Conservation (phyloP, 2,329 filamentous ascomycete species). For the Blastomyces gilchristii region DNA sequence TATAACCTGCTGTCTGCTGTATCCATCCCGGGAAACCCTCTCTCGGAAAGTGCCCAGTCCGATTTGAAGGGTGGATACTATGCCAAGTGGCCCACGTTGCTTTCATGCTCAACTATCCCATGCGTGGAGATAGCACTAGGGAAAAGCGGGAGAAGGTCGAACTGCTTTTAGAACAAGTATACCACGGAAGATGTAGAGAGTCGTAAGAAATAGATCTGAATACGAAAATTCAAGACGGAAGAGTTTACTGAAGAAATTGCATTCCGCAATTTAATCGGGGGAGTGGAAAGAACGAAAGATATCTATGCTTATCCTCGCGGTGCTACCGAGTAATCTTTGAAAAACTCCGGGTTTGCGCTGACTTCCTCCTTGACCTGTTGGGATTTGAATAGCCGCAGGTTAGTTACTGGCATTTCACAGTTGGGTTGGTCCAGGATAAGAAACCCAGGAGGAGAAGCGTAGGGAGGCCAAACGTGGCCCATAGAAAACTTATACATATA, state of each 20-base stretch:
- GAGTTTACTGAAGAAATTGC: not conserved
- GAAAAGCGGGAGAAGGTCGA: too few species aligned
- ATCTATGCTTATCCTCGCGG: conserved; percentile 23
- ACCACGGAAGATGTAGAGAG: not conserved
- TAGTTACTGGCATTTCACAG: not conserved
- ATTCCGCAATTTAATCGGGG: not conserved
- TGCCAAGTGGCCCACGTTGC: too few species aligned
- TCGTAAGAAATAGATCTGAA: not conserved
- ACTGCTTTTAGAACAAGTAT: too few species aligned
- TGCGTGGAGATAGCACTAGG: not conserved
- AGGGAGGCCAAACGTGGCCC: not conserved
- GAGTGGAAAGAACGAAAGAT: conserved; percentile 9
- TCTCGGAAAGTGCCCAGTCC: not conserved
- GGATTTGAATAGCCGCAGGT: conserved; percentile 1
- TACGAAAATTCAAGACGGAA: not conserved
- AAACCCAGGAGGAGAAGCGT: not conserved
- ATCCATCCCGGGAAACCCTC: not conserved
- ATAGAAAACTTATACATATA: not conserved
- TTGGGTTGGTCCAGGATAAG: not conserved
- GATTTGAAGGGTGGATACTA: not conserved
- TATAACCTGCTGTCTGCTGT: not conserved
- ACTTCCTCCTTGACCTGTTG: conserved; percentile 85
- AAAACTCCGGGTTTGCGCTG: conserved; percentile 69
- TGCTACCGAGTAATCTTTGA: conserved; percentile 56
- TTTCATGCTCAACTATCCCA: too few species aligned